Evolutionary conservation across 805 yeast genomes (phyloP), one percentile per base, ranked within the genome.

Genomic region (Wickerhamomyces hampshirensis): DNA sequence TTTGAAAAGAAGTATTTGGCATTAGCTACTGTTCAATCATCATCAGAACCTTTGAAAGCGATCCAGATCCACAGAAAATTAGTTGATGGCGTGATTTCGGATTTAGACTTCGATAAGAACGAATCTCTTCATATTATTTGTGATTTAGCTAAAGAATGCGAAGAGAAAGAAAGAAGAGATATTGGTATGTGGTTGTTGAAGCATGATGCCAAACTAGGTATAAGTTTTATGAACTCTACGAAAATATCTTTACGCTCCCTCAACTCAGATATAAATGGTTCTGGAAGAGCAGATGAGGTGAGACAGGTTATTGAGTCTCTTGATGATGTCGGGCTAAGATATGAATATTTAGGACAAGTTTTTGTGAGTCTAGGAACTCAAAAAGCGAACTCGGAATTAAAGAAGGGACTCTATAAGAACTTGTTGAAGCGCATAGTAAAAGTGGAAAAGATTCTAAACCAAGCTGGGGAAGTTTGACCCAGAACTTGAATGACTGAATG

Each of bases 351-450:
- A 29, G 43, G 44, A 16, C 48, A 46, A 30, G 35, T 48, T 11
- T 39, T 48, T 29, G 51, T 48, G 5, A 43, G 43, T n/a, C 28
- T 48, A 33, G 44, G 48, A 5, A 44, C 39, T 17, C 49, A 48
- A 27, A 48, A 43, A 28, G 36, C 40, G 43, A 33, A 26, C 21
- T 31, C 33, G 14, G 33, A 19, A 12, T 26, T 48, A 30, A 30
- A 35, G 15, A 48, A 47, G 26, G 46, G 45, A 12, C 18, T 48
- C 5, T 37, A 42, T 29, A 48, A 42, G 34, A 41, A 40, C 23
- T 16, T 43, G 31, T 18, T 46, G 30, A 43, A 34, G 34, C 23
- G 23, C 5, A 18, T 41, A 4, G 34, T 23, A 1, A 23, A 11
- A 14, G 21, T 34, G 6, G 45, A 41, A 26, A 33, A 28, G 31